These are phyloP conservation scores for Gastrolobium villosum DNA, from an alignment of 306 rosid species.

Conservation along the genomic window DNA sequence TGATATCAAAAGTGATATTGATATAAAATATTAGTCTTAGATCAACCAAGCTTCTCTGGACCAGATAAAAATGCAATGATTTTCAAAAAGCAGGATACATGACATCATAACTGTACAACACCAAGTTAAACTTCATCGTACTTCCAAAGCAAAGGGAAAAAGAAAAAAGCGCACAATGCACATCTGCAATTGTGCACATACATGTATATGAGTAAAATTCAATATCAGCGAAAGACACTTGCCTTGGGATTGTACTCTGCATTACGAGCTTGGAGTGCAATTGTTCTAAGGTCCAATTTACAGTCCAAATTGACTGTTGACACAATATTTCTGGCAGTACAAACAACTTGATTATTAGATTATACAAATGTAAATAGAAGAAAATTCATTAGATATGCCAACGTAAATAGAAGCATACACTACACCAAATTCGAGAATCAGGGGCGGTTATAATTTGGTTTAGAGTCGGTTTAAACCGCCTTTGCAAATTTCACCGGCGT, in stretches of 20 bases:
- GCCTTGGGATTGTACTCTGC: conserved; percentile 99
- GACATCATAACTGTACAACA: background rate
- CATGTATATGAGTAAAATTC: conserved; percentile 15
- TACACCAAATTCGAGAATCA: too few species aligned
- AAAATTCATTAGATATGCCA: background rate
- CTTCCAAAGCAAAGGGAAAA: background rate
- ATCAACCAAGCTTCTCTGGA: conserved; percentile 30
- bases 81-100: background rate
- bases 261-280: conserved; percentile 93
- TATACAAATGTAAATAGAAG: conserved; percentile 7
- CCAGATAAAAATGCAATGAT: background rate
- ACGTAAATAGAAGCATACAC: conserved; percentile 7
- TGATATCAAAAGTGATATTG: conserved; percentile 1
- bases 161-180: background rate
- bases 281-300: conserved; percentile 91
- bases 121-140: background rate
- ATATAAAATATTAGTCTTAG: background rate
- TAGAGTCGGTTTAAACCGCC: too few species aligned
- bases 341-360: conserved; percentile 30
- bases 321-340: conserved; percentile 77
- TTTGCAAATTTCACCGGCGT: too few species aligned
- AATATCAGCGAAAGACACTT: conserved; percentile 39
- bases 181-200: background rate
- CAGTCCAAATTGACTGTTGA: conserved; percentile 96
- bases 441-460: too few species aligned